These are phyloP conservation scores for Apiotrichum gracile DNA, from an alignment of 1,284 basidiomycete species.

Conservation along the genomic window DNA sequence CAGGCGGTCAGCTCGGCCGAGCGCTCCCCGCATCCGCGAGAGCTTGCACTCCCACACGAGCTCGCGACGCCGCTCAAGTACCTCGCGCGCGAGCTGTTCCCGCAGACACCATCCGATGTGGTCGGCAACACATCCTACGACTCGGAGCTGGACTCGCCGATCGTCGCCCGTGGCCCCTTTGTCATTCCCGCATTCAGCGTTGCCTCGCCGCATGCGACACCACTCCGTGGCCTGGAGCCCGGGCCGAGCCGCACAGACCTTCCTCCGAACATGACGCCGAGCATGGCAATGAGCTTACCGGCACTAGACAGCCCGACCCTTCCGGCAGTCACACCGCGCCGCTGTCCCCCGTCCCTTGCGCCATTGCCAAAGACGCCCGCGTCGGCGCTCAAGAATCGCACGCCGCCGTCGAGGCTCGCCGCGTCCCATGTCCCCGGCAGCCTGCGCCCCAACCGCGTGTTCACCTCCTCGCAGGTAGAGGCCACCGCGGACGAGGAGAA, in stretches of 20 bases:
- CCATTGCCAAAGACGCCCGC: background rate
- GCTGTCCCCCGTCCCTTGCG: background rate
- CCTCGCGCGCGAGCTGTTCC: background rate
- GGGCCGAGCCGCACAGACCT: background rate
- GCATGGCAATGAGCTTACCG: background rate
- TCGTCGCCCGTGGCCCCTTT: slow-evolving; percentile 29
- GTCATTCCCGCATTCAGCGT: slow-evolving; percentile 25
- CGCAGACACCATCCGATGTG: background rate
- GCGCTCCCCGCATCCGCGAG: background rate
- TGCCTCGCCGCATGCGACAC: background rate
- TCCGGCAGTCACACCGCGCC: background rate
- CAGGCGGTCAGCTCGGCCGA: background rate
- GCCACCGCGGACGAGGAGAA: background rate
- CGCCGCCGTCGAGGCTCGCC: background rate
- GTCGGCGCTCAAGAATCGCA: background rate
- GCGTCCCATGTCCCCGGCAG: background rate
- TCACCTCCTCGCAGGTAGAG: background rate
- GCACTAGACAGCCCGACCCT: slow-evolving; percentile 2
- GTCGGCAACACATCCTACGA: slow-evolving; percentile 6
- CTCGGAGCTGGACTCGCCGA: slow-evolving; percentile 26
- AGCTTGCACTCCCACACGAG: background rate
- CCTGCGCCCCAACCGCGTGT: background rate
- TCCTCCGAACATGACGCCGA: background rate
- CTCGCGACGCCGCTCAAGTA: background rate
- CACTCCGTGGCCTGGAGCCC: background rate